Evolutionary conservation across 768 basidiomycete genomes (phyloP), one percentile per base, ranked within the genome.

Genomic region (Suillus tomentosus): DNA sequence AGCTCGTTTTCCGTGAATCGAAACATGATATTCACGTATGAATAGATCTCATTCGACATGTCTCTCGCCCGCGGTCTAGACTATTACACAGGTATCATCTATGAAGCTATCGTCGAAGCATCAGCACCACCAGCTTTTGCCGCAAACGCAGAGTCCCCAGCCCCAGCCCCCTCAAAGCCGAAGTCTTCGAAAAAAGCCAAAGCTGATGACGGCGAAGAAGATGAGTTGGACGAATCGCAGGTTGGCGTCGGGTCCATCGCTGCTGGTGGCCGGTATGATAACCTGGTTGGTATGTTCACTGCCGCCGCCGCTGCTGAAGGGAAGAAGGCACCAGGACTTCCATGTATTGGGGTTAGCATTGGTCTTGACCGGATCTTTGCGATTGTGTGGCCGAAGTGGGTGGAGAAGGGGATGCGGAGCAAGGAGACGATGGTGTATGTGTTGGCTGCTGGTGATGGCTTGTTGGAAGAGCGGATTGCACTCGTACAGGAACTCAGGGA

Each of bases 171-270:
- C 8, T 56, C 63, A 19, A 65, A 78, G 19, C 85, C 85, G 71
- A 78, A 78, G 66, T 70, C 73, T 39, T 36, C 76, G 9, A 80
- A 79, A 67, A 85, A 86, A 69, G 65, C 79, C 37, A 81, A 81
- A 61, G 62, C 73, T 19, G 78, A 79, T 22, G 81, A 78, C 5
- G 72, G 66, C 24, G 84, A 80, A 19, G 89, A 93, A 40, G 89
- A 94, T 61, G 96, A 96, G 69, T 79, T 95, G 43, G 96, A 99
- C 76, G 96, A 98, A 74, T 91, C 92, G 1, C 85, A 89, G 68
- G 88, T 99, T 45, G 97, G 97, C 22, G 95, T 99, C 3, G 97
- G 97, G n/a, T 97, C 95, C 15, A 96, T 99, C 74, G 97, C 96
- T n/a, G 97, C 93, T 1, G 97, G 97, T 13, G 97, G 97, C 10